Conservation (phyloP, 1,284 basidiomycete genomes). For the Malassezia pachydermatis region DNA sequence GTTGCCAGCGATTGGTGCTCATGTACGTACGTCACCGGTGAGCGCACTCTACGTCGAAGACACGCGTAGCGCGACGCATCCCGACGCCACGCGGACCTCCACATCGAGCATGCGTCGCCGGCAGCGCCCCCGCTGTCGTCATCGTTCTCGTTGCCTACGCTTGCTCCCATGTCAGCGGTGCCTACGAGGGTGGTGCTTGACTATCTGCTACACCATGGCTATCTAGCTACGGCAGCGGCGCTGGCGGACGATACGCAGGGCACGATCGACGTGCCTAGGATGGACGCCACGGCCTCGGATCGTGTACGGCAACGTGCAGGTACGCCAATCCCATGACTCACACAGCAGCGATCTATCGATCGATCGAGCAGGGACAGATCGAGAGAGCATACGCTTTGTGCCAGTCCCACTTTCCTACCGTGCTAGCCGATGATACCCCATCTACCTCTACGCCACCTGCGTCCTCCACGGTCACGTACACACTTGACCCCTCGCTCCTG, state of each 20-base stretch:
- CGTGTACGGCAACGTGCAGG: slow-evolving; percentile 14
- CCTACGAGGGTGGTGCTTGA: slow-evolving; percentile 61
- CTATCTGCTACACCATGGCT: slow-evolving; percentile 66
- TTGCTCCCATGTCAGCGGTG: too few species aligned
- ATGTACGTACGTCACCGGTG: too few species aligned
- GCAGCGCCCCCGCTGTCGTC: background rate
- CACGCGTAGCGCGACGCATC: background rate
- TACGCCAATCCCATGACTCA: too few species aligned
- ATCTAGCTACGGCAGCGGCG: slow-evolving; percentile 60
- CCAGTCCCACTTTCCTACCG: slow-evolving; percentile 50
- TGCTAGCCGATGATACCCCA: slow-evolving; percentile 17
- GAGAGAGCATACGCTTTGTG: slow-evolving; percentile 60
- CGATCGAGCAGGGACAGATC: slow-evolving; percentile 61
- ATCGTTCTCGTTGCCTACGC: too few species aligned
- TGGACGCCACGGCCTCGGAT: too few species aligned
- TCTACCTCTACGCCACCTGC: too few species aligned
- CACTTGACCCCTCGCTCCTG: slow-evolving; percentile 61
- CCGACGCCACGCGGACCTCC: too few species aligned
- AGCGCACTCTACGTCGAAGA: background rate
- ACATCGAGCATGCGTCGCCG: too few species aligned
- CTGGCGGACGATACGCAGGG: slow-evolving; percentile 50
- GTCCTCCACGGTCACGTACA: slow-evolving; percentile 35
- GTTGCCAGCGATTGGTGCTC: slow-evolving; percentile 29
- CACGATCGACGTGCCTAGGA: too few species aligned
- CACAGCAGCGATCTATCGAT: background rate